These are phyloP conservation scores for Polytrichum formosum DNA, from an alignment of 225 moss, liverwort and hornwort species.

Conservation along the genomic window DNA sequence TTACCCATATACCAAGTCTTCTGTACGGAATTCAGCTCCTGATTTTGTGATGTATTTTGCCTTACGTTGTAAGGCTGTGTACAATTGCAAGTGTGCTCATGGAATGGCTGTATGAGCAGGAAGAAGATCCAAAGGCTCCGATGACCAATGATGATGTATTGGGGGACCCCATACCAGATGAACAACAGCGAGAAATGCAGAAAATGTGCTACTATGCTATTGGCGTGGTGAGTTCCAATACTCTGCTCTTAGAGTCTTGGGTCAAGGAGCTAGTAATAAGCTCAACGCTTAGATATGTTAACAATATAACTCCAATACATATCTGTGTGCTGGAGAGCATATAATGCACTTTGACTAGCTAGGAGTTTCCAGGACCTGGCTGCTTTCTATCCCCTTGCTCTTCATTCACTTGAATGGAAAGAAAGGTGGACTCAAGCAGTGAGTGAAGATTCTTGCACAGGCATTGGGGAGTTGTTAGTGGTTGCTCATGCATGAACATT, in stretches of 20 bases:
- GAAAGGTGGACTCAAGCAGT: conserved; percentile 9
- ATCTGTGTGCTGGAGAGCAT: too few species aligned
- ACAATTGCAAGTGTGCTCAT: not conserved
- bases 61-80: too few species aligned
- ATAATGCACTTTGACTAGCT: too few species aligned
- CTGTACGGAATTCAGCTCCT: too few species aligned
- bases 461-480: conserved; percentile 21
- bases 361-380: too few species aligned
- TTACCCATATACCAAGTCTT: too few species aligned
- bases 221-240: conserved; percentile 56
- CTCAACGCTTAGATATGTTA: not conserved
- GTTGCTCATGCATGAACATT: conserved; percentile 46
- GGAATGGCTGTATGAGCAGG: conserved; percentile 37
- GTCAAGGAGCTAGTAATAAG: conserved; percentile 14
- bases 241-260: conserved; percentile 2
- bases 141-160: conserved; percentile 98
- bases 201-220: conserved; percentile 63
- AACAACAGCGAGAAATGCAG: conserved; percentile 95
- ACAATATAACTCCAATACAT: too few species aligned
- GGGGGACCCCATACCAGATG: conserved; percentile 92
- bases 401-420: conserved; percentile 1
- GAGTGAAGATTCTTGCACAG: conserved; percentile 16
- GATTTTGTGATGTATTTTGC: too few species aligned
- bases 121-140: conserved; percentile 47
- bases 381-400: not conserved